Percentiles rank a stretch among this genome's conserved stretches.
These are phyloP conservation scores for Przewalskia tangutica DNA, from an alignment of 257 asterid genomes.

Conservation along the genomic window DNA sequence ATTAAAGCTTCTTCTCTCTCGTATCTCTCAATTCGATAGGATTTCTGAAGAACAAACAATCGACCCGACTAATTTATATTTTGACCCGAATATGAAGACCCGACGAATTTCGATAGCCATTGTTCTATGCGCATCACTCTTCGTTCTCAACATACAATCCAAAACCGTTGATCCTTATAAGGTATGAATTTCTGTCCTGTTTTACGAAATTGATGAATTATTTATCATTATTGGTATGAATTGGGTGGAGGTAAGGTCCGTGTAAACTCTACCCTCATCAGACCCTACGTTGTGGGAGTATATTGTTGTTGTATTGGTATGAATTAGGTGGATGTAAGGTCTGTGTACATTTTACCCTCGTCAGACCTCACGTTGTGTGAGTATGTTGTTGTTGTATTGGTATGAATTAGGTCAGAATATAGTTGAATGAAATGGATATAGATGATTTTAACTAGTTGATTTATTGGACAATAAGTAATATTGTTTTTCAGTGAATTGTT, in stretches of 20 bases:
- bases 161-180: neutral
- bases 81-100: neutral
- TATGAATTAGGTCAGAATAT: neutral
- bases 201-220: neutral
- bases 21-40: neutral
- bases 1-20: slow-evolving; percentile 3
- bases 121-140: slow-evolving; percentile 15
- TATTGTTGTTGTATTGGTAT: no score
- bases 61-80: neutral
- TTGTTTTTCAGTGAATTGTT: no score
- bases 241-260: no score
- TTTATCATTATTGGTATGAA: neutral
- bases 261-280: no score
- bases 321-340: no score
- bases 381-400: no score
- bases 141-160: neutral
- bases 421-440: neutral
- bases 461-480: no score
- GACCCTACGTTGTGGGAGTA: no score
- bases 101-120: slow-evolving; percentile 14
- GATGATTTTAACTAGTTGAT: neutral
- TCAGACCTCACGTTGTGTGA: no score
- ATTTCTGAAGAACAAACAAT: neutral
- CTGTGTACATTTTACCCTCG: no score
- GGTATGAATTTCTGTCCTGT: neutral